phyloP scores from a whole-genome alignment of 2,329 filamentous ascomycete species.

The Xylariaceae sp. region DNA sequence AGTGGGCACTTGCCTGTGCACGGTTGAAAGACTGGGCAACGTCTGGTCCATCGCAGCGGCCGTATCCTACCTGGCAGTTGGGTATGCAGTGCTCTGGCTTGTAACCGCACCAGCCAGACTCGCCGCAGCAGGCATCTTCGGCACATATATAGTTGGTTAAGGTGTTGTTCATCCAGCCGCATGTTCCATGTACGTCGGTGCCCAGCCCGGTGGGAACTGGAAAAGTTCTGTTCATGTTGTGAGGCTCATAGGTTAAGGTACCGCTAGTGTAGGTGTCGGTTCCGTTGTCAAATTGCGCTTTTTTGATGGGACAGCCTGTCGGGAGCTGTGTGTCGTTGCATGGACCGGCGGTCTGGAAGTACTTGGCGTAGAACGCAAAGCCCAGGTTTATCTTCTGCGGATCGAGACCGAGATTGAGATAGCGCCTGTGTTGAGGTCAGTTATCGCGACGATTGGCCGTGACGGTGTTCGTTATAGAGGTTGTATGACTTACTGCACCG shows the following conservation, averaged over 20 bases:
- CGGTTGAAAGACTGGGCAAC: constrained; percentile 9
- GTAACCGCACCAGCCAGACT: constrained; percentile 6
- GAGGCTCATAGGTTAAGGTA: constrained; percentile 6
- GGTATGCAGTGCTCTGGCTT: constrained; percentile 1
- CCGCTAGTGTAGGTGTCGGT: constrained; percentile 8
- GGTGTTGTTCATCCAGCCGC: constrained; percentile 4
- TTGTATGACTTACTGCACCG: constrained; percentile 1
- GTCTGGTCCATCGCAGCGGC: constrained; percentile 9
- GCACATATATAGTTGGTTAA: constrained; percentile 2
- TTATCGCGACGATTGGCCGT: no score
- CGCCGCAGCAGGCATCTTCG: constrained; percentile 1
- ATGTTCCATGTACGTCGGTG: constrained; percentile 1
- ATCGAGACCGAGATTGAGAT: constrained; percentile 9
- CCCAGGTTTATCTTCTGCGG: constrained; percentile 13
- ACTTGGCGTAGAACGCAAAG: constrained; percentile 14
- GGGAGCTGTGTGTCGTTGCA: constrained; percentile 1
- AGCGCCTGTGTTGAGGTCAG: constrained; percentile 3
- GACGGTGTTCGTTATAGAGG: no score
- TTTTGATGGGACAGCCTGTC: constrained; percentile 5
- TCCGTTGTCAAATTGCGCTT: constrained; percentile 2
- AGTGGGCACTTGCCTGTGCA: constrained; percentile 1
- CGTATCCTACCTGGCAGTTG: constrained; percentile 9
- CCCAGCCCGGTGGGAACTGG: neutral
- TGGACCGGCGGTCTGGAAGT: constrained; percentile 4
- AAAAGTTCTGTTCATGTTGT: neutral